A percentile compares a stretch with the other conserved stretches of the same genome.
phyloP scores from a whole-genome alignment of 352 stramenopile genomes.

The Phytophthora cactorum region DNA sequence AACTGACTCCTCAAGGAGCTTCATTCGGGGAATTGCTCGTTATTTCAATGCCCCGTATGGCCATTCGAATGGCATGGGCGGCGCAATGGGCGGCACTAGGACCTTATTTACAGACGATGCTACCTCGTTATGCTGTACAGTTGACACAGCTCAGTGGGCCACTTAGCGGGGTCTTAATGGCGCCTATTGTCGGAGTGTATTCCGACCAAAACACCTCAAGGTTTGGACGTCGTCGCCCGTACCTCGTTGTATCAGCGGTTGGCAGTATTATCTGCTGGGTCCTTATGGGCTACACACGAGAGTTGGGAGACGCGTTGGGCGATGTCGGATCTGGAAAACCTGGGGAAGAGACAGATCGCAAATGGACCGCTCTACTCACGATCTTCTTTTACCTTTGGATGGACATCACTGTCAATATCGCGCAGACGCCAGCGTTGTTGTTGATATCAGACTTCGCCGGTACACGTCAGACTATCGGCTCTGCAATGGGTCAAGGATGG shows the following conservation, averaged over 20 bases:
- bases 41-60: slow-evolving; percentile 61
- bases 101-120: slow-evolving; percentile 58
- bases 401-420: slow-evolving; percentile 67
- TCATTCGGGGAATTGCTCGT: slow-evolving; percentile 46
- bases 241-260: slow-evolving; percentile 44
- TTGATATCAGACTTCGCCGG: slow-evolving; percentile 66
- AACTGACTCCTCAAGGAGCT: slow-evolving; percentile 4
- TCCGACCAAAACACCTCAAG: slow-evolving; percentile 40
- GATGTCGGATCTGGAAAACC: slow-evolving; percentile 40
- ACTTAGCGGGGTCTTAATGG: slow-evolving; percentile 54
- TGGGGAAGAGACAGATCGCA: slow-evolving; percentile 41
- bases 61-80: slow-evolving; percentile 66
- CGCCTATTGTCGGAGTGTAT: slow-evolving; percentile 55
- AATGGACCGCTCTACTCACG: slow-evolving; percentile 54
- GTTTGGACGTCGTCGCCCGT: slow-evolving; percentile 48
- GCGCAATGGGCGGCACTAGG: slow-evolving; percentile 64
- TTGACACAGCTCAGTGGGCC: slow-evolving; percentile 61
- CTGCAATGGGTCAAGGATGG: slow-evolving; percentile 52
- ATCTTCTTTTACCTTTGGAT: slow-evolving; percentile 75
- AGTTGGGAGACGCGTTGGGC: slow-evolving; percentile 51
- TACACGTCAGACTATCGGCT: slow-evolving; percentile 54
- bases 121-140: slow-evolving; percentile 56
- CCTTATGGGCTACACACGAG: slow-evolving; percentile 58
- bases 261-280: slow-evolving; percentile 53
- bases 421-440: slow-evolving; percentile 49